Evolutionary conservation across 805 yeast genomes (phyloP), one percentile per base, ranked within the genome.

Genomic region (Nakazawaea anatomiae): DNA sequence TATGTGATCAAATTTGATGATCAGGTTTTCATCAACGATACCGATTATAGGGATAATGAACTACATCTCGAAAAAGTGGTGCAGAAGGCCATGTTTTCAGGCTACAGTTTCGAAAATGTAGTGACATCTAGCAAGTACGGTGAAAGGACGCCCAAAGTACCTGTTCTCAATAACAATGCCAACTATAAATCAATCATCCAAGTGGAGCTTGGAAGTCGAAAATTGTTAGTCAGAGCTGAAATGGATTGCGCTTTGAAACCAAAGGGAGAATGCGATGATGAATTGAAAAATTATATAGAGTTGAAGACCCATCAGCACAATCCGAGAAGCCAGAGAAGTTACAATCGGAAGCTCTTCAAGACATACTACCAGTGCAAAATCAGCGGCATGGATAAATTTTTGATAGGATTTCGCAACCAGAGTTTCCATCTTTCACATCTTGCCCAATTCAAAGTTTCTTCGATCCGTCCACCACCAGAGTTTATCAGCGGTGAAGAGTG

Each of bases 21-120:
- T 8, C 51, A 47, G 25, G 6, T 47, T 3, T 47, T 47, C 32
- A 35, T 47, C 4, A 25, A 12, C 6, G 46, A 42, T 28, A 47
- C 51, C 10, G 51, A 47, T 36, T 47, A 47, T 30, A 47, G 51
- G 29, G 51, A 47, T 30, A 30, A 42, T 4, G 51, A 47, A n/a
- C 10, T 6, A 3, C 27, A 3, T 6, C 5, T 12, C 27, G 27
- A 6, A 3, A 4, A 6, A 10, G 7, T 41, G 11, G 2, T 18
- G 8, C 18, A 10, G 34, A 47, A 47, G 12, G 36, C 38, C 8
- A 18, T 36, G 8, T 47, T 11, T n/a, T 10, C 43, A 6, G 46
- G 51, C 7, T 42, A 47, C 25, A 28, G n/a, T 5, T 47, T 47
- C 29, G 51, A 47, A 42, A 6, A 35, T 11, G 10, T 47, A 27